phyloP scores from a whole-genome alignment of 306 rosid genomes.

The Vigna trinervia region DNA sequence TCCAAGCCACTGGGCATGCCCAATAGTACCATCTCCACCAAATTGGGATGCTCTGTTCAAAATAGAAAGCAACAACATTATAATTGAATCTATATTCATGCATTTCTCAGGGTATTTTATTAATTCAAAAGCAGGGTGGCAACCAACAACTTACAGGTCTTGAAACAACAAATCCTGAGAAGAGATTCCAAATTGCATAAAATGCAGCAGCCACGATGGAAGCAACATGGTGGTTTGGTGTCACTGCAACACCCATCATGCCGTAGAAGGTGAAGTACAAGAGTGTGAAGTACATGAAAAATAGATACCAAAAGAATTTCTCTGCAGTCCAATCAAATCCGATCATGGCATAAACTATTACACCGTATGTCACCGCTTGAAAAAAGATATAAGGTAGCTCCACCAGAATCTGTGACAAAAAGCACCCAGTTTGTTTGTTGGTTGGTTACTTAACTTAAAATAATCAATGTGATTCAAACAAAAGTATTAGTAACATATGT shows the following conservation, averaged over 20 bases:
- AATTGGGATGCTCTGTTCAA: constrained; percentile 47
- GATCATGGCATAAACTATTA: constrained; percentile 69
- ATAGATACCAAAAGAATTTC: constrained; percentile 67
- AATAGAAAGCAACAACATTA: no score
- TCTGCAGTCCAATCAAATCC: constrained; percentile 64
- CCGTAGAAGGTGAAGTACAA: constrained; percentile 73
- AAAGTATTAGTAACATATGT: no score
- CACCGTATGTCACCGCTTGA: constrained; percentile 55
- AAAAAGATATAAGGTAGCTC: constrained; percentile 61
- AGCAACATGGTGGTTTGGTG: constrained; percentile 68
- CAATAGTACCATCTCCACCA: constrained; percentile 95
- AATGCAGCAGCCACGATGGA: constrained; percentile 64
- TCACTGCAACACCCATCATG: constrained; percentile 64
- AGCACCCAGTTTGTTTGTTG: background rate
- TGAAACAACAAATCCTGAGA: constrained; percentile 62
- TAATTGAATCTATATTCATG: no score
- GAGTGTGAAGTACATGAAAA: constrained; percentile 66
- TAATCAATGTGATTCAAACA: no score
- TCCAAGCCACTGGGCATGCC: constrained; percentile 82
- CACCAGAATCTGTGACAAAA: constrained; percentile 56
- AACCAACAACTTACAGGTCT: constrained; percentile 57
- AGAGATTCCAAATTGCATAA: constrained; percentile 66
- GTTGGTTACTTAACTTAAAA: no score
- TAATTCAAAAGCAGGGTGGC: background rate
- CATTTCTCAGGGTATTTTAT: background rate